phyloP scores from a whole-genome alignment of 2,329 filamentous ascomycete genomes.

The Diaporthe citrichinensis region DNA sequence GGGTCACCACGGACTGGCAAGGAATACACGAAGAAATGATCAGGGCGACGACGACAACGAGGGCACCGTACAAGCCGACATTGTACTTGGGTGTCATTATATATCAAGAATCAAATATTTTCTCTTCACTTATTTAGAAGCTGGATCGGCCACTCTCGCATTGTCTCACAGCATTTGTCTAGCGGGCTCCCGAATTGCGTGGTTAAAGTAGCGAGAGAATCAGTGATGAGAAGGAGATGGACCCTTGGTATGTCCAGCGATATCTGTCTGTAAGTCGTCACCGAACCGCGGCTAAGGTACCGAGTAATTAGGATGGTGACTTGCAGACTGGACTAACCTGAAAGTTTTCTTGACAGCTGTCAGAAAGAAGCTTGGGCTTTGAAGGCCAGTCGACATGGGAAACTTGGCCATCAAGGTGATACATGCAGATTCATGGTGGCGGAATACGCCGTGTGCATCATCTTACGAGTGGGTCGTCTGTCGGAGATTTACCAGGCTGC shows the following conservation, averaged over 20 bases:
- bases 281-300: neutral
- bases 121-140: neutral
- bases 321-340: neutral
- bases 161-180: neutral
- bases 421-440: neutral
- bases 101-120: neutral
- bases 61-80: neutral
- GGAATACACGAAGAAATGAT: neutral
- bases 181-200: neutral
- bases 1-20: too few species aligned
- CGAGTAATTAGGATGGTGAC: neutral
- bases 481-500: slow-evolving; percentile 18
- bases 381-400: neutral
- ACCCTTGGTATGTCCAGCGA: neutral
- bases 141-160: too few species aligned
- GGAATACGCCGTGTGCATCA: slow-evolving; percentile 24
- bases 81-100: neutral
- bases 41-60: too few species aligned
- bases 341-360: neutral
- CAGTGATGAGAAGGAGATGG: neutral
- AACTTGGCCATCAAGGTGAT: neutral
- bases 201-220: neutral
- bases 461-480: slow-evolving; percentile 8
- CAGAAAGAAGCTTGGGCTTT: slow-evolving; percentile 3
- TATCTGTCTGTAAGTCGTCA: neutral